Conservation (phyloP, 2,329 filamentous ascomycete species). For the Cladosporium oxysporum region DNA sequence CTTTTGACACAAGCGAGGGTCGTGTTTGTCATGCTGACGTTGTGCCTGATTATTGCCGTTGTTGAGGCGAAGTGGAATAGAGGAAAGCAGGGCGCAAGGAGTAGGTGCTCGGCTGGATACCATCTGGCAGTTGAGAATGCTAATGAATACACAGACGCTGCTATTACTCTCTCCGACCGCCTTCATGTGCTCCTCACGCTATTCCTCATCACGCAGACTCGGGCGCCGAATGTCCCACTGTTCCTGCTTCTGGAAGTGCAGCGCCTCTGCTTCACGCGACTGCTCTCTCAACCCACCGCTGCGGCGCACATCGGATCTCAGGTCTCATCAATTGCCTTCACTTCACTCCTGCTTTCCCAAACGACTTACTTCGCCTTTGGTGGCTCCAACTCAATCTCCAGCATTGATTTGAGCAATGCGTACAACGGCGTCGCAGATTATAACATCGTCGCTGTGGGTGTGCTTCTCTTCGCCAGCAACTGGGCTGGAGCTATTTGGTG, state of each 20-base stretch:
- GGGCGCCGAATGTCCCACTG: conserved; percentile 80
- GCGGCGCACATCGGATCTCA: neutral
- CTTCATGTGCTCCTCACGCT: conserved; percentile 71
- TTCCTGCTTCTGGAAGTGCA: conserved; percentile 73
- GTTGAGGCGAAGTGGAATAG: conserved; percentile 4
- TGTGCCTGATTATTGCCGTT: conserved; percentile 35
- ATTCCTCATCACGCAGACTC: conserved; percentile 83
- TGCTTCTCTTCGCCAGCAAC: conserved; percentile 83
- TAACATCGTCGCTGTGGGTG: conserved; percentile 75
- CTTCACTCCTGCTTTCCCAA: conserved; percentile 73
- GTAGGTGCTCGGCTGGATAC: neutral
- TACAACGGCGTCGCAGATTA: conserved; percentile 90
- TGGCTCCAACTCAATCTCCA: conserved; percentile 91
- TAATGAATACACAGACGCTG: neutral
- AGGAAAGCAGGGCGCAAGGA: neutral
- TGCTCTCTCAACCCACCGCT: neutral
- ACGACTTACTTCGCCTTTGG: conserved; percentile 86
- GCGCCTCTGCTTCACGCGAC: conserved; percentile 26
- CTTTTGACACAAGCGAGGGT: conserved; percentile 40
- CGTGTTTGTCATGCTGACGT: conserved; percentile 41
- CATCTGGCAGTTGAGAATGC: neutral
- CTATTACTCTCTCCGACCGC: conserved; percentile 32
- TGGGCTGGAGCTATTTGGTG: conserved; percentile 93
- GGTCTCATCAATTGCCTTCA: conserved; percentile 55
- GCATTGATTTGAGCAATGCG: conserved; percentile 88